Base-by-base conservation (phyloP, 768 basidiomycete genomes). In the Strobilomyces confusus region DNA sequence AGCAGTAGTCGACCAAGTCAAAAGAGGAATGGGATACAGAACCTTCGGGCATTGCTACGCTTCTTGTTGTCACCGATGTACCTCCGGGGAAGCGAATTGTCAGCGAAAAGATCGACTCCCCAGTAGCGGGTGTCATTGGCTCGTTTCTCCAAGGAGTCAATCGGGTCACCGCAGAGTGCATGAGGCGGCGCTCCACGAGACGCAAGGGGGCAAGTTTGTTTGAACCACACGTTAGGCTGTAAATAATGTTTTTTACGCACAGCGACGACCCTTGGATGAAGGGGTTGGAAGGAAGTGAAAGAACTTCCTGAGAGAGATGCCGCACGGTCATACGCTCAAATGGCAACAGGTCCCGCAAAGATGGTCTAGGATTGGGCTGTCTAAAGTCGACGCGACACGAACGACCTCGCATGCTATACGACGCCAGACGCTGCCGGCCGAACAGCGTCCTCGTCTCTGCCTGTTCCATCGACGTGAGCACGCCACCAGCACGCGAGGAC, bases 361-460 rank as follows among this genome's bases (percentile, higher is more conserved):
- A 23, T 12, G 19, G 20, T 57, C 41, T 51, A 49, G 26, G 43
- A 52, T 56, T 53, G 25, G 11, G 48, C 41, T 54, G 46, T 56
- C 38, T 49, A 56, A 32, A 17, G 38, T 53, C 44, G 30, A 49
- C 13, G 9, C 17, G 23, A 55, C 41, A 55, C 8, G 37, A 34
- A 26, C 13, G 11, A 15, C 12, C 32, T 26, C 23, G 20, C 12
- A 45, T 26, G 42, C 42, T 69, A 69, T 48, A 70, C 57, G 54
- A 69, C 61, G 22, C 67, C 68, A 45, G 83, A 79, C 44, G 86
- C 86, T 56, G 86, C 89, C 14, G 89, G 88, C 41, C 80, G 68
- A 52, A 84, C 72, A 20, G 80, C 83, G 51, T 88, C 77, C 72
- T 91, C 89, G 62, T 91, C 89, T 63, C 86, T 77, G 49, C 89